Base-by-base conservation (phyloP, 2,329 filamentous ascomycete genomes). In the Neocucurbitaria cava region DNA sequence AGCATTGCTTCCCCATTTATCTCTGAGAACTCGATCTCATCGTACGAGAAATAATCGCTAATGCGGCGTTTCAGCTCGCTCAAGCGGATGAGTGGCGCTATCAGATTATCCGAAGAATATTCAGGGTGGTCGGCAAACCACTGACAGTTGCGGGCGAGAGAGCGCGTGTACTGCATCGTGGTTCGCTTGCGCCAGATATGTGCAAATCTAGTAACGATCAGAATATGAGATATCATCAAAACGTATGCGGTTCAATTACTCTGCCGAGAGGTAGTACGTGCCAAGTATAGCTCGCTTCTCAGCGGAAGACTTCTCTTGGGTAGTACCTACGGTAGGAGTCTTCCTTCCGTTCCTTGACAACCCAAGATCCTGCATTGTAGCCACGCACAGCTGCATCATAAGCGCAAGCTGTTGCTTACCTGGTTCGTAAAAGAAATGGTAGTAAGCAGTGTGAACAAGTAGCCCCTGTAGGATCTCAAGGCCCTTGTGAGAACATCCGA, bases 391-490 rank as follows among this genome's bases (percentile, higher is more conserved):
- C 42, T 77, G 73, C 8, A 76, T 48, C 31, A 73, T 70, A 18
- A 63, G 67, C 13, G 60, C 61, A 11, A 73, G 52, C 48, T 77
- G 73, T 1, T 70, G 68, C 36, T 68, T 67, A n/a, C 69, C 62
- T n/a, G 54, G 51, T 6, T 42, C 26, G 30, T 69, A 69, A 21
- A 65, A 66, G 49, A 71, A 72, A 41, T 73, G 74, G 49, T 77
- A 60, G 71, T 74, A 78, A 26, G 71, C 73, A 18, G 74, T 51
- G 38, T 70, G 69, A 1, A 78, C 58, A 11, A 78, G 57, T 8
- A 78, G 51, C 3, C 75, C 77, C 59, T 79, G 74, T 17, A 78
- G 62, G 13, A 76, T 59, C 39, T 78, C 77, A 18, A 79, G 68
- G 23, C 63, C 73, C 21, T 74, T 66, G 11, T 75, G 65, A 7